Conservation (phyloP, 768 basidiomycete genomes). For the Asterophora parasitica region DNA sequence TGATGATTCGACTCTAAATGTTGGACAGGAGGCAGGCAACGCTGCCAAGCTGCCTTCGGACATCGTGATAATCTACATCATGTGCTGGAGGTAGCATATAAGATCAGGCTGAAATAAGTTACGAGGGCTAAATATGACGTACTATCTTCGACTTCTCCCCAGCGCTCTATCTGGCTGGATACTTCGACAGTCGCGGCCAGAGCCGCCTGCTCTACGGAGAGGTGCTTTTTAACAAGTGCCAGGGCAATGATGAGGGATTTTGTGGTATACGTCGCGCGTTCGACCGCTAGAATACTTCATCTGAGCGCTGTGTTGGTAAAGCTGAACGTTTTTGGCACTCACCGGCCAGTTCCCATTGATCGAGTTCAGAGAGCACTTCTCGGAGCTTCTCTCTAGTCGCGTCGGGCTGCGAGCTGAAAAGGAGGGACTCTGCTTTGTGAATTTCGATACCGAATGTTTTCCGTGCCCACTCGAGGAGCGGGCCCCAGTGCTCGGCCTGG, state of each 20-base stretch:
- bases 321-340: conserved; percentile 20
- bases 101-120: conserved; percentile 9
- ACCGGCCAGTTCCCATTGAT: conserved; percentile 91
- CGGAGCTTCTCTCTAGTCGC: conserved; percentile 61
- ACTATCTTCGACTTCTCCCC: conserved; percentile 99
- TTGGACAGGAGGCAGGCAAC: conserved; percentile 57
- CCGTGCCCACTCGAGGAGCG: conserved; percentile 76
- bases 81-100: conserved; percentile 57
- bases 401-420: conserved; percentile 63
- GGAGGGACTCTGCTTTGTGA: conserved; percentile 63
- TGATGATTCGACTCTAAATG: conserved; percentile 17
- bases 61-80: conserved; percentile 95
- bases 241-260: conserved; percentile 90
- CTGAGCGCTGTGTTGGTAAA: neutral
- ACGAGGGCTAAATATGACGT: conserved; percentile 32
- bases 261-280: conserved; percentile 81
- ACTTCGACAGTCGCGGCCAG: conserved; percentile 89
- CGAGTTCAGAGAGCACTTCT: conserved; percentile 53
- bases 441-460: conserved; percentile 65
- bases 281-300: conserved; percentile 60
- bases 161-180: conserved; percentile 88
- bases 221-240: conserved; percentile 70
- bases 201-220: conserved; percentile 82
- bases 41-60: conserved; percentile 81
- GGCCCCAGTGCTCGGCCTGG: conserved; percentile 85